These are phyloP conservation scores for Trypanosoma lewisi DNA, from an alignment of 208 protist species.

Conservation along the genomic window DNA sequence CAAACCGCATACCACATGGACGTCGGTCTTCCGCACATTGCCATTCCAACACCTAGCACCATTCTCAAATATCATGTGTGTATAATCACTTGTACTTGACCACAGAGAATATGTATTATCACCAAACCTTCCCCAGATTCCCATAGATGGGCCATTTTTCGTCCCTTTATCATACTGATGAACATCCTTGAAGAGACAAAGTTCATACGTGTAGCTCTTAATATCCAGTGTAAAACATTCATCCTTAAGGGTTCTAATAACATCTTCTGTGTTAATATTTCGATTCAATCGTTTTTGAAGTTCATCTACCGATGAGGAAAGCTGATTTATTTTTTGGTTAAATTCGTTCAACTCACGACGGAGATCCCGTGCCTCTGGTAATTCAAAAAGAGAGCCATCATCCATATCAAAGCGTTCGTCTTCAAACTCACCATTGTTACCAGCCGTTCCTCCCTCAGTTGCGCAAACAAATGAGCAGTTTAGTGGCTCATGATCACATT, in stretches of 20 bases:
- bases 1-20: constrained; percentile 63
- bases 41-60: constrained; percentile 60
- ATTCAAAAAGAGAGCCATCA: constrained; percentile 25
- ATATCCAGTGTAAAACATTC: constrained; percentile 50
- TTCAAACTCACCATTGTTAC: constrained; percentile 19
- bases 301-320: constrained; percentile 14
- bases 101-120: constrained; percentile 70
- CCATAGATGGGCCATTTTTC: constrained; percentile 26
- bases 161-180: constrained; percentile 38
- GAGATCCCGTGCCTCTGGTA: constrained; percentile 31
- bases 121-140: constrained; percentile 58
- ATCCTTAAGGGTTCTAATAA: constrained; percentile 46
- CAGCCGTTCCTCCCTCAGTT: too few species aligned
- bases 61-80: constrained; percentile 56
- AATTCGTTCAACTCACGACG: constrained; percentile 21
- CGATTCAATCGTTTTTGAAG: constrained; percentile 13
- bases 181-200: constrained; percentile 50
- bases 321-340: constrained; percentile 20
- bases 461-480: constrained; percentile 55
- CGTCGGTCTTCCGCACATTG: constrained; percentile 34
- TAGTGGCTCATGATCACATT: constrained; percentile 40
- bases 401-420: constrained; percentile 14
- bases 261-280: constrained; percentile 42
- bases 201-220: constrained; percentile 51
- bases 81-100: constrained; percentile 49